Evolutionary conservation across 495 filamentous ascomycete species (phyloP).

Genomic region (Beverwykella pulmonaria): DNA sequence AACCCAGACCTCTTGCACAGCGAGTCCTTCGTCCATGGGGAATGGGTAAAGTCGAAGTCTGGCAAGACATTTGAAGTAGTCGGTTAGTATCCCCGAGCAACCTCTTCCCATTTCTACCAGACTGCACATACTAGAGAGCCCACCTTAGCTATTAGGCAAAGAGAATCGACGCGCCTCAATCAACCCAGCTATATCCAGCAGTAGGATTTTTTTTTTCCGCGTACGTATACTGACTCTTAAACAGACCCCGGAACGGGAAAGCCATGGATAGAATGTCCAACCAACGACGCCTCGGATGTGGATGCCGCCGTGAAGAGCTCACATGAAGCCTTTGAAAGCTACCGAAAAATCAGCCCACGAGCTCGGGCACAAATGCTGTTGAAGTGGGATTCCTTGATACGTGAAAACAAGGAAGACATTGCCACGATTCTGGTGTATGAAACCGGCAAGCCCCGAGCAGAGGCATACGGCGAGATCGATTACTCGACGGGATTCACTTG

Average conservation of each 20-base stretch:
- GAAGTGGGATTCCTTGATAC: conserved; percentile 52
- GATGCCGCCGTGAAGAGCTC: conserved; percentile 61
- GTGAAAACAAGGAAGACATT: conserved; percentile 50
- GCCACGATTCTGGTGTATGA: conserved; percentile 54
- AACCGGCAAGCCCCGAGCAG: conserved; percentile 54
- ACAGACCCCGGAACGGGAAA: conserved; percentile 66
- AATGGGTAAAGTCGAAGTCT: conserved; percentile 65
- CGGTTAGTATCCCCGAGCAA: conserved; percentile 47
- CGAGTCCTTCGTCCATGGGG: conserved; percentile 61
- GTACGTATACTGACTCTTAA: background rate
- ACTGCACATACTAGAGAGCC: background rate
- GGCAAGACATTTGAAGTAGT: conserved; percentile 68
- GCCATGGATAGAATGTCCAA: conserved; percentile 66
- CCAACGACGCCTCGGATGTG: conserved; percentile 63
- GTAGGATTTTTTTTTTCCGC: too few species aligned
- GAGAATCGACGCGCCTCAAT: too few species aligned
- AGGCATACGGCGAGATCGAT: conserved; percentile 53
- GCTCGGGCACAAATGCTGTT: conserved; percentile 64
- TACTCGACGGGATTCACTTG: conserved; percentile 54
- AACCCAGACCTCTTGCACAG: conserved; percentile 60
- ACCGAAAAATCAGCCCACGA: conserved; percentile 61
- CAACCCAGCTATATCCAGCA: too few species aligned
- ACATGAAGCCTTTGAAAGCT: conserved; percentile 63
- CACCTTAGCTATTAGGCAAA: too few species aligned
- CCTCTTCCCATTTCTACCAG: background rate